These are phyloP conservation scores for Butyriboletus loyo DNA, from an alignment of 768 basidiomycete species.

Conservation along the genomic window DNA sequence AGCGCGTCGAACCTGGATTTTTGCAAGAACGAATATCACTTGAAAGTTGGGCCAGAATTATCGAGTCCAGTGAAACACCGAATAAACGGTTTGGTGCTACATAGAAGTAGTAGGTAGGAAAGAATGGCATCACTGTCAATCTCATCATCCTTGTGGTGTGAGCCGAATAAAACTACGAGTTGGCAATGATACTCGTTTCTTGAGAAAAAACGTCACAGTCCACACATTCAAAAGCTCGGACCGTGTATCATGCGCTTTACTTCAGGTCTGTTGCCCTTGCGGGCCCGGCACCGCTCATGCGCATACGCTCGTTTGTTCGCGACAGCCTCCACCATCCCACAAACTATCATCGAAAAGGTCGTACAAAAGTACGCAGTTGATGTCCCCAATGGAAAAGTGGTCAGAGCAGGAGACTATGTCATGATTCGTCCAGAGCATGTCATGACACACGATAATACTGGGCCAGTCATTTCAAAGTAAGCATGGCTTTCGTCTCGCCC, in stretches of 20 bases:
- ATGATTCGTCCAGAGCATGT: slow-evolving; percentile 99
- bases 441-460: slow-evolving; percentile 98
- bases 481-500: slow-evolving; percentile 23
- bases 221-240: background rate
- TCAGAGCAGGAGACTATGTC: slow-evolving; percentile 97
- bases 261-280: slow-evolving; percentile 6
- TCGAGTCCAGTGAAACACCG: too few relatives aligned
- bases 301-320: slow-evolving; percentile 28
- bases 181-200: background rate
- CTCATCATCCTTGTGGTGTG: background rate
- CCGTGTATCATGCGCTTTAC: slow-evolving; percentile 12
- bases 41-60: background rate
- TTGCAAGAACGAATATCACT: background rate
- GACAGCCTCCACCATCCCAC: slow-evolving; percentile 46
- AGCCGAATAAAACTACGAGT: background rate
- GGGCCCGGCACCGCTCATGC: background rate
- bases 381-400: slow-evolving; percentile 69
- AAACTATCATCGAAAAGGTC: slow-evolving; percentile 95
- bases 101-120: background rate
- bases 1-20: background rate
- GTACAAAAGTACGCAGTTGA: slow-evolving; percentile 97
- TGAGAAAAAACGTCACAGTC: background rate
- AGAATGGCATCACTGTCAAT: background rate
- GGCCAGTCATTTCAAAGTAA: slow-evolving; percentile 95
- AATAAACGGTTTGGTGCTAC: background rate